Base-by-base conservation (phyloP, 2,329 filamentous ascomycete species). In the Fusarium miscanthi region DNA sequence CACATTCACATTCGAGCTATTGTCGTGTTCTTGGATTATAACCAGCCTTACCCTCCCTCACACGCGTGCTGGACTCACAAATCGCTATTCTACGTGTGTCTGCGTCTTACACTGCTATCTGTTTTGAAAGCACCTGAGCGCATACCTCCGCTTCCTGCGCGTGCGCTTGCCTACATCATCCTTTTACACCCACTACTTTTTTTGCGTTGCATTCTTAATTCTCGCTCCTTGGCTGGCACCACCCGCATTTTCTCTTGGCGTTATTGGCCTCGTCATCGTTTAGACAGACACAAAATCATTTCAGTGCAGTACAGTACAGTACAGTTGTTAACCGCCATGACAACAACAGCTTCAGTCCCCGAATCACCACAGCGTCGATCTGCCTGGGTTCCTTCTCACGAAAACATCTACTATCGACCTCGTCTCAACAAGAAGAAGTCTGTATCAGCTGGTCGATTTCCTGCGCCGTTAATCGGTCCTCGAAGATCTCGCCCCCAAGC, bases 401-500 rank as follows among this genome's bases (percentile, higher is more conserved):
- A 69, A 23, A 78, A 78, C 71, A 74, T 78, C 52, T 78, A 71
- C 43, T 78, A 78, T 54, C 72, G 76, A 35, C 75, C 76, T 41
- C 74, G 74, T 33, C 74, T 78, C 41, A 66, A 21, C 45, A 78
- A 74, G 74, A 77, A 73, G 51, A 72, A 63, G 19, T 57, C 76
- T 30, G 46, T 75, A n/a, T 56, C 60, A 13, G 51, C 62, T 45
- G 72, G 59, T 23, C 70, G 73, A 21, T 78, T 84, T 56, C 82
- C 83, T 13, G 66, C 78, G 46, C 83, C 83, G 40, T 78, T 82
- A 42, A 84, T 84, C 69, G 81, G 80, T 48, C 80, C 82, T 42
- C 79, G 83, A 53, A 78, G 82, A 69, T 76, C 79, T 40, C 78
- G 83, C 40, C 82, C 82, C 16, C 82, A 84, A 72, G 79, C 82